Evolutionary conservation across 2,329 filamentous ascomycete genomes (phyloP).

Genomic region (Zymoseptoria pseudotritici): DNA sequence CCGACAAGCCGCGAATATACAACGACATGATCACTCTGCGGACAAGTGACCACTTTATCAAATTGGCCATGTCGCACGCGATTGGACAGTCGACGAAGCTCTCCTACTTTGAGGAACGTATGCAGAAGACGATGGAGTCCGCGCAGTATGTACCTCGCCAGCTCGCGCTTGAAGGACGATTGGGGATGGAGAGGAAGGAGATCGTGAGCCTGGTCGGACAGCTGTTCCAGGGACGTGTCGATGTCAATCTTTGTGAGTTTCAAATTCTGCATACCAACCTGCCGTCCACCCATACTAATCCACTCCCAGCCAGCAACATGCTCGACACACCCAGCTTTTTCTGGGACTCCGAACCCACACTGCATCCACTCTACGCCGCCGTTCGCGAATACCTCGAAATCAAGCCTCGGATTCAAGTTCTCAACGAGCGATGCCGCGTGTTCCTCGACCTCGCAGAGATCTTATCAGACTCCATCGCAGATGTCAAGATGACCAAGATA

Average conservation of each 20-base stretch:
- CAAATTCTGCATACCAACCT: not conserved
- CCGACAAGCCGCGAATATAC: slow-evolving; percentile 83
- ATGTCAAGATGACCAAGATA: slow-evolving; percentile 90
- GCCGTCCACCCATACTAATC: not conserved
- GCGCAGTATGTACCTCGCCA: slow-evolving; percentile 87
- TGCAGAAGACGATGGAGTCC: slow-evolving; percentile 88
- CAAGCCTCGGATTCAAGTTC: slow-evolving; percentile 86
- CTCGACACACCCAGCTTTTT: slow-evolving; percentile 96
- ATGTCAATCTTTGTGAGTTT: slow-evolving; percentile 89
- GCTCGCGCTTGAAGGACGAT: slow-evolving; percentile 77
- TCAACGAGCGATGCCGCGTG: slow-evolving; percentile 93
- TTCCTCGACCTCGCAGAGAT: slow-evolving; percentile 97
- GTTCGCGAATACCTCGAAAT: slow-evolving; percentile 98
- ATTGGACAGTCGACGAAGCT: slow-evolving; percentile 97
- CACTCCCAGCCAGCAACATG: slow-evolving; percentile 71
- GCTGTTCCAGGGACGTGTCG: slow-evolving; percentile 87
- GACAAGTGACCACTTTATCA: slow-evolving; percentile 97
- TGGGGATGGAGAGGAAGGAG: slow-evolving; percentile 86
- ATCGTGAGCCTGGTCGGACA: slow-evolving; percentile 87
- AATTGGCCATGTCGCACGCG: slow-evolving; percentile 92
- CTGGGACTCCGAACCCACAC: slow-evolving; percentile 93
- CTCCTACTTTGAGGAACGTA: slow-evolving; percentile 90
- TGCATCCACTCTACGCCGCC: slow-evolving; percentile 88
- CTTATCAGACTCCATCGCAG: slow-evolving; percentile 80
- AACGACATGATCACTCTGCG: slow-evolving; percentile 99